These are phyloP conservation scores for Leishmania arabica DNA, from an alignment of 208 protist genomes.

Conservation along the genomic window DNA sequence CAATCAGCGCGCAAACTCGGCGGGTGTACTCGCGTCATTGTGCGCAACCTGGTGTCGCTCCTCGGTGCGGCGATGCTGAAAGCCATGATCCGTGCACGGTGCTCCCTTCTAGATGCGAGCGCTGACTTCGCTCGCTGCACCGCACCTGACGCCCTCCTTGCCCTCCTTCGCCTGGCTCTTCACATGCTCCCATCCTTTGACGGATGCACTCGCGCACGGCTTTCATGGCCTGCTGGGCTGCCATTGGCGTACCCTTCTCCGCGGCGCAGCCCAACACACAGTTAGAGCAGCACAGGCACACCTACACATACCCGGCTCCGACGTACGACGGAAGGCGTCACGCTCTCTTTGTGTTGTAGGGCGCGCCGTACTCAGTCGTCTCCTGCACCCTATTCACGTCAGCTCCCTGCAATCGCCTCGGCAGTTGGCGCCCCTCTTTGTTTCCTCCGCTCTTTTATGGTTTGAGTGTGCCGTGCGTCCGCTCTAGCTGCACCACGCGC, in stretches of 20 bases:
- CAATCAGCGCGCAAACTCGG: background rate
- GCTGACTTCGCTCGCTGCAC: background rate
- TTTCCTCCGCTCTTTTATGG: background rate
- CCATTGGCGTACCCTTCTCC: background rate
- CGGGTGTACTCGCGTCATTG: background rate
- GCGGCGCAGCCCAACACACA: background rate
- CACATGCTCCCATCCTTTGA: background rate
- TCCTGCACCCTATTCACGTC: background rate
- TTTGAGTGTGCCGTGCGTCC: background rate
- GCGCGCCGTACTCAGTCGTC: background rate
- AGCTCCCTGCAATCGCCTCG: background rate
- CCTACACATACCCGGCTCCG: background rate
- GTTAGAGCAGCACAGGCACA: background rate
- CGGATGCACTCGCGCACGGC: background rate
- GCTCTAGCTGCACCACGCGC: background rate
- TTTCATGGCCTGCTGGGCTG: no score
- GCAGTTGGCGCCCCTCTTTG: no score
- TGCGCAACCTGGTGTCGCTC: background rate
- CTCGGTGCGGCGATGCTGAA: background rate
- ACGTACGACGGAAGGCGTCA: background rate
- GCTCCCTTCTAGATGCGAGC: background rate
- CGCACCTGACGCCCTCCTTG: background rate
- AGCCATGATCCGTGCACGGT: background rate
- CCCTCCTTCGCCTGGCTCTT: background rate
- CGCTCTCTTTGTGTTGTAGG: background rate